A percentile compares a stretch with the other conserved stretches of the same genome.
Conservation (phyloP, 2,329 filamentous ascomycete genomes). For the Aspergillus carbonarius region DNA sequence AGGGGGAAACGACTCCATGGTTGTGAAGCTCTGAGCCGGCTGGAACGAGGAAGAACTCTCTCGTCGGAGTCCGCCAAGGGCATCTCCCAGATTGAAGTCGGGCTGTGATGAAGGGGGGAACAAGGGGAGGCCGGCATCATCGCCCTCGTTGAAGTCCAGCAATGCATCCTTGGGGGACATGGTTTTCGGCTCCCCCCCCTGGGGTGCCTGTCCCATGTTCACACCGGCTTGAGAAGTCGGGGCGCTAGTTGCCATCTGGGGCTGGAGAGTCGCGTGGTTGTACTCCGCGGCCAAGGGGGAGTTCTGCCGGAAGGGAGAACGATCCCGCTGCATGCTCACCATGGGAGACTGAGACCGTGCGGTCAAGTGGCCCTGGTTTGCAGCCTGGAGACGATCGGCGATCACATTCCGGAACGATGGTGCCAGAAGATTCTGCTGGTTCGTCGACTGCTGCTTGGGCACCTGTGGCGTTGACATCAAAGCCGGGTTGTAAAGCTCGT, state of each 20-base stretch:
- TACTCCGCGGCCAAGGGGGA: constrained; percentile 60
- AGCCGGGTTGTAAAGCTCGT: constrained; percentile 73
- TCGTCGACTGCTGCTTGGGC: constrained; percentile 33
- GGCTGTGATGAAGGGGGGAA: constrained; percentile 60
- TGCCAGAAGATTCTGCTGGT: constrained; percentile 40
- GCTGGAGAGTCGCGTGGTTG: constrained; percentile 32
- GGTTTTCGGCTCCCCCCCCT: constrained; percentile 64
- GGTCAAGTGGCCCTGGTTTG: constrained; percentile 70
- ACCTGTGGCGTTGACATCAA: constrained; percentile 36
- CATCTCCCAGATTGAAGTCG: constrained; percentile 51
- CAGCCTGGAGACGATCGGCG: constrained; percentile 72
- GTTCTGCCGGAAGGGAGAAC: constrained; percentile 77
- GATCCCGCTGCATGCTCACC: constrained; percentile 58
- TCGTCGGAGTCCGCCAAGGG: constrained; percentile 35
- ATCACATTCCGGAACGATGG: constrained; percentile 65
- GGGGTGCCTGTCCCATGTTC: constrained; percentile 30
- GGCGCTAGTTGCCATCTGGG: constrained; percentile 45
- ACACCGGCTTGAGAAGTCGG: constrained; percentile 34
- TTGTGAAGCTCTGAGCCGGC: constrained; percentile 35
- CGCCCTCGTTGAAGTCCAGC: constrained; percentile 75
- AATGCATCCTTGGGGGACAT: constrained; percentile 94
- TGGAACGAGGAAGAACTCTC: constrained; percentile 38
- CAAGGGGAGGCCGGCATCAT: constrained; percentile 64
- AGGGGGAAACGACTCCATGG: constrained; percentile 44
- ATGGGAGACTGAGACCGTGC: constrained; percentile 60